Base-by-base conservation (phyloP, 2,329 filamentous ascomycete genomes). In the Microcera coccophila region DNA sequence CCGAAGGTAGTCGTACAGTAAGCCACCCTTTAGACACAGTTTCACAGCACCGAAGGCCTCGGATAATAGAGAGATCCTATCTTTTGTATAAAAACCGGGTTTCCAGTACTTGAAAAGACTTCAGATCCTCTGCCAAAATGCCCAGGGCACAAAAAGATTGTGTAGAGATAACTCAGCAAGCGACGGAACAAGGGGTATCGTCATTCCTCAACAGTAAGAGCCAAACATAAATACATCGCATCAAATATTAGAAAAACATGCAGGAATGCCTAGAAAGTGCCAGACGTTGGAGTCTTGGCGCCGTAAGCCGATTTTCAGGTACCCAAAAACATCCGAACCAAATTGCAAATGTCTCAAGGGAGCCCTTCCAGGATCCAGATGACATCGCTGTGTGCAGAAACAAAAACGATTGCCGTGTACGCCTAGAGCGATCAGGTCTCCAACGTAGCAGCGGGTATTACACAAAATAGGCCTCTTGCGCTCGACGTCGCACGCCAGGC, bases 391-490 rank as follows among this genome's bases (percentile, higher is more conserved):
- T 19, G 20, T 31, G n/a, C 39, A 41, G 39, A 40, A 41, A 41
- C 40, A 44, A 35, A 44, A 47, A 32, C 7, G 15, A 32, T 9
- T 32, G 45, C 45, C 38, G 37, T 34, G 24, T 29, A n/a, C 33
- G 26, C 36, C 28, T 28, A 19, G 38, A 34, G 22, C 18, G 17
- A 7, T 34, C 33, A 26, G 34, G 33, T 36, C 42, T 31, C 29
- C 38, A 22, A 43, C n/a, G 44, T 43, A 46, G 47, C 53, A 44
- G 55, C 51, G 54, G 55, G 55, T 58, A 58, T 58, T 58, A 58
- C 49, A 54, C 41, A 58, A 52, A 48, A 51, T 45, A 52, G 44
- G 7, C 22, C 22, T 26, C 22, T 7, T 26, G 22, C 12, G 7
- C 7, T n/a, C n/a, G n/a, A n/a, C n/a, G n/a, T n/a, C n/a, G n/a